Evolutionary conservation across 352 stramenopile species (phyloP), one percentile per base, ranked within the genome.

Genomic region (Hyaloperonospora brassicae): DNA sequence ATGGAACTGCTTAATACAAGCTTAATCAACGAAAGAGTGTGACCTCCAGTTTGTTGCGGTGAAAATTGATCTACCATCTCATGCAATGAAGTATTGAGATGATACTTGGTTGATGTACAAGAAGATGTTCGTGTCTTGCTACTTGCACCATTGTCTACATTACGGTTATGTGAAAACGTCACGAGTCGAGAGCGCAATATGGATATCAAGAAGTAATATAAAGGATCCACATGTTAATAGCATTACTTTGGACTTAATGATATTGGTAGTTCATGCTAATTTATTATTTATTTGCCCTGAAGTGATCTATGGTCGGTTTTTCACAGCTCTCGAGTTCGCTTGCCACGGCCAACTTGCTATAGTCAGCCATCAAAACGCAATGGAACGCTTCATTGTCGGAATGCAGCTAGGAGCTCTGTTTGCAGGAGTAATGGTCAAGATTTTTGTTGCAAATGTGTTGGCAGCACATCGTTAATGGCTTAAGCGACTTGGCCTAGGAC

Each of bases 331-430:
- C 36, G 14, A 10, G 4, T 21, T 42, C 14, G 36, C 36, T 42
- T 42, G 36, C 14, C 11, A 42, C 14, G 36, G 36, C 36, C 3
- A 42, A 2, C 36, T 42, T 42, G 3, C 2, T 42, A 42, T 12
- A n/a, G 36, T 42, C 36, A 42, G 36, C 10, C 36, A 42, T 42
- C 36, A 42, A 42, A 42, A 42, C 36, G 36, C 36, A 42, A 42
- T 4, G 36, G 36, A 42, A 21, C 9, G 36, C 14, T 4, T 10
- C 36, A 31, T 31, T 7, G 7, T 31, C 27, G 27, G 7, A 7
- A 42, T 42, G 36, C 36, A 42, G 36, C 36, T 42, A 21, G 10
- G 9, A 42, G 2, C 3, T 42, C 14, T 42, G 36, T 12, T 42
- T 42, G 36, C 36, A 12, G 9, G 4, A 42, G 36, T 42, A 21